Conservation (phyloP, 1,284 basidiomycete species). For the Marasmius sp. region DNA sequence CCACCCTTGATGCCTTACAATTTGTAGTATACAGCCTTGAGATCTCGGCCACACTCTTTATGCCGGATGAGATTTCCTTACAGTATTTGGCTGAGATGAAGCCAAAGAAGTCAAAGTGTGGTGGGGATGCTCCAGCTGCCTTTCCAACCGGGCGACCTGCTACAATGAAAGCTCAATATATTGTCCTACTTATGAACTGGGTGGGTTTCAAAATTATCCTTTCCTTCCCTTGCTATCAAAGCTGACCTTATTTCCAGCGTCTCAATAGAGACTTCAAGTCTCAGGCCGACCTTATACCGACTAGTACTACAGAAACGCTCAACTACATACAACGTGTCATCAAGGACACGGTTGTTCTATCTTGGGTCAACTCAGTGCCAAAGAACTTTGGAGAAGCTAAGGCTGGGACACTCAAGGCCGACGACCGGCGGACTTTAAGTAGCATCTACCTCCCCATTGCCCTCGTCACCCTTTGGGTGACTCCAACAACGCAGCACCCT, state of each 20-base stretch:
- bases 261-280: not conserved
- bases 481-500: slow-evolving; percentile 1
- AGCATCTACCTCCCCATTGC: slow-evolving; percentile 31
- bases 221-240: not conserved
- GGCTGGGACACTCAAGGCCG: slow-evolving; percentile 33
- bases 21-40: not conserved
- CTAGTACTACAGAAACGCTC: slow-evolving; percentile 9
- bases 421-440: slow-evolving; percentile 32
- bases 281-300: not conserved
- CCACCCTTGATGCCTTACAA: not conserved
- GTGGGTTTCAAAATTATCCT: not conserved
- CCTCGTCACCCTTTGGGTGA: slow-evolving; percentile 27
- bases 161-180: not conserved
- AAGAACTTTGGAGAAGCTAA: slow-evolving; percentile 25
- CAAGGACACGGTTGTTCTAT: slow-evolving; percentile 21
- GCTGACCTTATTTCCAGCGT: not conserved
- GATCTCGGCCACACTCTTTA: not conserved
- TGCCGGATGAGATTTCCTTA: not conserved
- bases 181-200: not conserved
- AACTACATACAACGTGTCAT: slow-evolving; percentile 25
- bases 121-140: not conserved
- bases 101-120: not conserved
- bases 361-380: slow-evolving; percentile 33
- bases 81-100: not conserved
- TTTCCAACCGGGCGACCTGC: not conserved